Conservation (phyloP, 345 rosid species). For the Capsella bursapastoris region DNA sequence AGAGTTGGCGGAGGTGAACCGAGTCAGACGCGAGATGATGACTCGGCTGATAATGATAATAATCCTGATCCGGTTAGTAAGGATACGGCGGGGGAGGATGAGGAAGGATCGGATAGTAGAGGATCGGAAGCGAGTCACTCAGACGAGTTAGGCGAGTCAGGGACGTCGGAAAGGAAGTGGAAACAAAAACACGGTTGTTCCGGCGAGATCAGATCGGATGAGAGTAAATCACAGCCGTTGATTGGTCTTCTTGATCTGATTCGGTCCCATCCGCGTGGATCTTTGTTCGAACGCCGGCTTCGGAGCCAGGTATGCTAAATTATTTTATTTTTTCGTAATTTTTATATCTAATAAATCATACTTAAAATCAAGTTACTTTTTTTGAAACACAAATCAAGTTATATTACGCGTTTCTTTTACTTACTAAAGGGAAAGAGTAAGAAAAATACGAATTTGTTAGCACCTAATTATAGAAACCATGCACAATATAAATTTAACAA, state of each 20-base stretch:
- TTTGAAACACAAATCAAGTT: too few species aligned
- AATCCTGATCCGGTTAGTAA: slow-evolving; percentile 49
- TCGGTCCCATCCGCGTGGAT: slow-evolving; percentile 61
- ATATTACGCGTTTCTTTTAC: slow-evolving; percentile 8
- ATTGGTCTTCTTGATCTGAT: slow-evolving; percentile 52
- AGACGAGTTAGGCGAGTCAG: slow-evolving; percentile 54
- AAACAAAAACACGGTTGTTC: slow-evolving; percentile 41
- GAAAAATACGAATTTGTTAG: not conserved
- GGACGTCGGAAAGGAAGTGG: slow-evolving; percentile 57
- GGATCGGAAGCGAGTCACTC: slow-evolving; percentile 46
- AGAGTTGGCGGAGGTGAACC: slow-evolving; percentile 27
- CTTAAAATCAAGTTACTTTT: too few species aligned
- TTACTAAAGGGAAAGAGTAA: not conserved
- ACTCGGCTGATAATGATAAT: slow-evolving; percentile 29
- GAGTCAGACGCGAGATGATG: slow-evolving; percentile 41
- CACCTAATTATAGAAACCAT: not conserved
- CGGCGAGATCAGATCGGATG: slow-evolving; percentile 40
- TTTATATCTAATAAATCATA: not conserved
- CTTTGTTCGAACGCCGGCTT: slow-evolving; percentile 64
- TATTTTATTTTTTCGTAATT: not conserved
- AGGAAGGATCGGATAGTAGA: slow-evolving; percentile 27
- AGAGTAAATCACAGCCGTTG: slow-evolving; percentile 65
- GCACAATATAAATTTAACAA: not conserved
- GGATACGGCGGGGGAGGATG: slow-evolving; percentile 33
- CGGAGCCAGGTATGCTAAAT: slow-evolving; percentile 55